phyloP scores from a whole-genome alignment of 129 eudicot species.

The Kitagawia praeruptora region DNA sequence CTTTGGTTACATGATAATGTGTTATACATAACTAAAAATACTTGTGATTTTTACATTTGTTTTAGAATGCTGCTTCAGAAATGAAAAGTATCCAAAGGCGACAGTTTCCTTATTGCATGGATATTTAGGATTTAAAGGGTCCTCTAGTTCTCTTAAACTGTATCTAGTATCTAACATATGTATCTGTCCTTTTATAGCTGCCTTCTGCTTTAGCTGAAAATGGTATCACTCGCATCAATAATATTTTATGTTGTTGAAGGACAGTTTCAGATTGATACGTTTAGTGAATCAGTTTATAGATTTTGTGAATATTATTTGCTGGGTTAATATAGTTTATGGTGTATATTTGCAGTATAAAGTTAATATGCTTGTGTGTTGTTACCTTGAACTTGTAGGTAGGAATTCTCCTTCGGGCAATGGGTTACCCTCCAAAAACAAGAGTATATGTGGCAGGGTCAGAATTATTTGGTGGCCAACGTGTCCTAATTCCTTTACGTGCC shows the following conservation, averaged over 20 bases:
- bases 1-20: background rate
- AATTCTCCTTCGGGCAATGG: conserved; percentile 85
- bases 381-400: conserved; percentile 58
- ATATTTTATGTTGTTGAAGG: background rate
- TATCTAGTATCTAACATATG: background rate
- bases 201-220: background rate
- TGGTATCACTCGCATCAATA: background rate
- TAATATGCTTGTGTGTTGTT: background rate
- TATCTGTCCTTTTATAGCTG: background rate
- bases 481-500: conserved; percentile 85
- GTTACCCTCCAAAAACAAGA: conserved; percentile 89
- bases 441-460: conserved; percentile 91
- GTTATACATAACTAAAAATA: background rate
- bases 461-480: conserved; percentile 92
- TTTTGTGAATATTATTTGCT: background rate
- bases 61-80: background rate
- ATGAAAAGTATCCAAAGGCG: background rate
- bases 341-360: background rate
- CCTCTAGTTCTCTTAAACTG: background rate
- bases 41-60: background rate
- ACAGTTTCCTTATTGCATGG: background rate
- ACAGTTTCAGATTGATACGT: background rate
- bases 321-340: background rate
- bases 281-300: background rate
- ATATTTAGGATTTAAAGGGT: background rate